Percentiles rank a stretch among this genome's conserved stretches.
Evolutionary conservation across 306 rosid species (phyloP).

Genomic region (Echinosophora koreensis): DNA sequence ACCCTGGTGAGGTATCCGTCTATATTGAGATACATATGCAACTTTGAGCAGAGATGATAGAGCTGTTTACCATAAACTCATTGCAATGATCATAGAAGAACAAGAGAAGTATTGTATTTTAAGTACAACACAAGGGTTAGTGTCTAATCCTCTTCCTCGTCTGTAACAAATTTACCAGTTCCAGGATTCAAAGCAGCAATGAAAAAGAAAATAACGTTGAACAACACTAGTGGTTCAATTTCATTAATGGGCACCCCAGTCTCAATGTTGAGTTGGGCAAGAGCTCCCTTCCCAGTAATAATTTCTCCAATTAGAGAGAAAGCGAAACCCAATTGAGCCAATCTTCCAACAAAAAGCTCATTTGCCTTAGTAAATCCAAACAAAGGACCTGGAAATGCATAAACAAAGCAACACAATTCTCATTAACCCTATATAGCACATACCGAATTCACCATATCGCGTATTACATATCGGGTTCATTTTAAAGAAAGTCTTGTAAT

Average conservation of each 20-base stretch:
- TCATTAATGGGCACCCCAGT: slow-evolving; percentile 94
- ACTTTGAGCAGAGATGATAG: background rate
- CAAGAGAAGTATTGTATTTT: slow-evolving; percentile 23
- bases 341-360: slow-evolving; percentile 94
- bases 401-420: background rate
- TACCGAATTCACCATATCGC: too few species aligned
- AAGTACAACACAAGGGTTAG: slow-evolving; percentile 24
- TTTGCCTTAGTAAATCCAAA: slow-evolving; percentile 96
- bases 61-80: slow-evolving; percentile 9
- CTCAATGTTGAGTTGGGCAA: slow-evolving; percentile 94
- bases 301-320: slow-evolving; percentile 95
- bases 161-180: slow-evolving; percentile 85
- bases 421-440: too few species aligned
- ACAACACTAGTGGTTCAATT: slow-evolving; percentile 87
- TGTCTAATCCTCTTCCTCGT: slow-evolving; percentile 67
- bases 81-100: slow-evolving; percentile 41
- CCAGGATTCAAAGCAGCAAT: slow-evolving; percentile 98
- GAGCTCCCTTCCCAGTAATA: slow-evolving; percentile 94
- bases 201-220: slow-evolving; percentile 91
- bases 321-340: slow-evolving; percentile 96
- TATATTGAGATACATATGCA: background rate
- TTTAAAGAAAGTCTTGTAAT: too few species aligned
- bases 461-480: too few species aligned
- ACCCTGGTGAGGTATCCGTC: background rate
- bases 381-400: slow-evolving; percentile 69